phyloP scores from a whole-genome alignment of 176 grass and related monocot genomes.

The Carex littledalei region DNA sequence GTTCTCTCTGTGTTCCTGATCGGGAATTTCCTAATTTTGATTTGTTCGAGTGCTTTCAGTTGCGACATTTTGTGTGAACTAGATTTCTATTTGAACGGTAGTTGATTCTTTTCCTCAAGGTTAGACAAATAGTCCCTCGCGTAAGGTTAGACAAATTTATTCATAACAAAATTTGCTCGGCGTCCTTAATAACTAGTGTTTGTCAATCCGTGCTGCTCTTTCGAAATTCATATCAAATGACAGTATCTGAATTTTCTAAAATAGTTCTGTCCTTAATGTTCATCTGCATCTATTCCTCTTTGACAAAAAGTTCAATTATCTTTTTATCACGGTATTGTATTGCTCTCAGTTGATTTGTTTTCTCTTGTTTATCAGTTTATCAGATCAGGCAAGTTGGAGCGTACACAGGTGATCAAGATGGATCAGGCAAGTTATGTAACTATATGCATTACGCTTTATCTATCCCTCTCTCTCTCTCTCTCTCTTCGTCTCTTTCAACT shows the following conservation, averaged over 20 bases:
- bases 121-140: background rate
- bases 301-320: background rate
- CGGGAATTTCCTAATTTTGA: background rate
- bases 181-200: background rate
- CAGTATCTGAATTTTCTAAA: background rate
- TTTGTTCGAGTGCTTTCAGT: background rate
- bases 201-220: background rate
- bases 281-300: background rate
- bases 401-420: background rate
- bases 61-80: background rate
- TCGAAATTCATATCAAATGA: background rate
- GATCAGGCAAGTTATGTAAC: background rate
- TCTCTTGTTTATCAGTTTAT: background rate
- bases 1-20: background rate
- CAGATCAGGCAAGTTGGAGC: background rate
- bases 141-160: no score
- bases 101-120: background rate
- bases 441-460: background rate
- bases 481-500: background rate
- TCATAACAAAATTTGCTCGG: background rate
- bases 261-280: background rate
- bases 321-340: background rate
- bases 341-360: background rate
- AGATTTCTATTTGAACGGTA: background rate
- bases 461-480: background rate